Evolutionary conservation across 2,329 filamentous ascomycete genomes (phyloP).

Genomic region (Emmonsia crescens): DNA sequence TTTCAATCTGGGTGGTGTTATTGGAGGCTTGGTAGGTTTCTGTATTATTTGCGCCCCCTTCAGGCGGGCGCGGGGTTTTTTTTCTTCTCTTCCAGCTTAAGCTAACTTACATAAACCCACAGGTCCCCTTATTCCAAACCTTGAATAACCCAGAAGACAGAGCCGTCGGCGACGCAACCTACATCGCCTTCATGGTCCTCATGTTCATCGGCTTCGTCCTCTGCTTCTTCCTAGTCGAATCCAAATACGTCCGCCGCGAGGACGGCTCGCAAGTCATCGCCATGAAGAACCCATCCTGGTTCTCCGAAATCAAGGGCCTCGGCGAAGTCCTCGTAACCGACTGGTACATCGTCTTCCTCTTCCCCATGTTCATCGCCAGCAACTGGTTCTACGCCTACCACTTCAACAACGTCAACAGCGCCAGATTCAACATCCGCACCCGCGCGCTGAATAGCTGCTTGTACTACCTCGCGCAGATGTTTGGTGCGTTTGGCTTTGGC

Average conservation of each 20-base stretch:
- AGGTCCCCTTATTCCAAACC: conserved; percentile 38
- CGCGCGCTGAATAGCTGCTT: conserved; percentile 65
- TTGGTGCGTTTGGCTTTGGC: conserved; percentile 64
- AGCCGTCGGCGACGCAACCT: conserved; percentile 59
- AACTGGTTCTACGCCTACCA: conserved; percentile 77
- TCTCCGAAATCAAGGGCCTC: conserved; percentile 65
- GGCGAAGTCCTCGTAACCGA: conserved; percentile 60
- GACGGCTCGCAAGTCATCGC: conserved; percentile 73
- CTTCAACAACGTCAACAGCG: conserved; percentile 61
- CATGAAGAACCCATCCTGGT: conserved; percentile 86
- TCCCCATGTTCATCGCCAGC: conserved; percentile 71
- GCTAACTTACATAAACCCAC: background rate
- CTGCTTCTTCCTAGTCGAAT: conserved; percentile 59
- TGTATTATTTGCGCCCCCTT: background rate
- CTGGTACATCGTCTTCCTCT: conserved; percentile 62
- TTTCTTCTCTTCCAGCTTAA: background rate
- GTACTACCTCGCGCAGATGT: conserved; percentile 71
- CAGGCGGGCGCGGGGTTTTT: background rate
- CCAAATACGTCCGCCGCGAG: conserved; percentile 58
- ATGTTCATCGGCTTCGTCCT: conserved; percentile 62
- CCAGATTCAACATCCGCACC: conserved; percentile 63
- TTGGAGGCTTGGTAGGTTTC: conserved; percentile 56
- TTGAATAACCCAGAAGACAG: conserved; percentile 29
- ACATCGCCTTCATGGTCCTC: conserved; percentile 76
- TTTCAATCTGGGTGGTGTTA: conserved; percentile 84